Conservation (phyloP, 306 rosid species). For the Cercis canadensis region DNA sequence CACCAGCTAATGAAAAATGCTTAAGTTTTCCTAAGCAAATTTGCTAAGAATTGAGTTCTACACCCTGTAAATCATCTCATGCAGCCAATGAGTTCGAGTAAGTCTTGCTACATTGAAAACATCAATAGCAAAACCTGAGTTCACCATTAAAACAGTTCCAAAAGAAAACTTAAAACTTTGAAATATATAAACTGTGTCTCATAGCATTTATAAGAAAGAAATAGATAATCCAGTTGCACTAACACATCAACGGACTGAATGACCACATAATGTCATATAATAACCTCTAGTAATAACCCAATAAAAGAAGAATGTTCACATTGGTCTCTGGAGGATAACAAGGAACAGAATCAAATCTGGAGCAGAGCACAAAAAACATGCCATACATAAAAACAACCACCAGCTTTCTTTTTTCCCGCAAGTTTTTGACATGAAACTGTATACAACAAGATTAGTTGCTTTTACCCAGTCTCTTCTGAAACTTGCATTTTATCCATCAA, state of each 20-base stretch:
- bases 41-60: too few relatives aligned
- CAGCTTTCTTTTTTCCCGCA: background rate
- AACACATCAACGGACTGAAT: background rate
- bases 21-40: too few relatives aligned
- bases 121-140: background rate
- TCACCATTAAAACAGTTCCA: background rate
- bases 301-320: conserved; percentile 17
- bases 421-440: background rate
- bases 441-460: background rate
- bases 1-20: too few relatives aligned
- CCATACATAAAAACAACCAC: background rate
- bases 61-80: too few relatives aligned
- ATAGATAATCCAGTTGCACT: conserved; percentile 3
- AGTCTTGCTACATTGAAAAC: too few relatives aligned
- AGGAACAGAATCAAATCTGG: conserved; percentile 10
- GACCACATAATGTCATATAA: conserved; percentile 3
- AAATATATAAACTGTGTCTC: background rate
- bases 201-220: background rate
- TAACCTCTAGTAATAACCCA: conserved; percentile 14
- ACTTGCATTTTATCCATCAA: conserved; percentile 2
- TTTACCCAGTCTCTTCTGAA: conserved; percentile 11
- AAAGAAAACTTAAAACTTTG: background rate
- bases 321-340: conserved; percentile 6
- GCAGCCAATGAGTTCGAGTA: too few relatives aligned
- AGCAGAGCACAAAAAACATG: background rate